Conservation (phyloP, 106 monocot genomes). For the Dendrobium nobile region DNA sequence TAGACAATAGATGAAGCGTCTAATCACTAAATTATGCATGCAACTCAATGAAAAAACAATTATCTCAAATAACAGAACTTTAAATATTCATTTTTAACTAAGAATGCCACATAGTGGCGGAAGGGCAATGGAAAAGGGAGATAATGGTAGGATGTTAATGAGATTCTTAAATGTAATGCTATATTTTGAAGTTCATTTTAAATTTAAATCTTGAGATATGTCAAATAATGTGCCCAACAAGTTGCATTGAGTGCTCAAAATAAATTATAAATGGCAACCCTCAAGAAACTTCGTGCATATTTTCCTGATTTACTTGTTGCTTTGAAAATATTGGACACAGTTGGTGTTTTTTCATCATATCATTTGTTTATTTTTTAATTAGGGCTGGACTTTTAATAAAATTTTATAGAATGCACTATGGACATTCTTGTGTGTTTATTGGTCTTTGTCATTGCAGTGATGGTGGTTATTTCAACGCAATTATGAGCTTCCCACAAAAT, state of each 20-base stretch:
- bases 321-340: neutral
- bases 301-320: neutral
- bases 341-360: neutral
- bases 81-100: neutral
- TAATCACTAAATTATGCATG: neutral
- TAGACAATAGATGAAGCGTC: neutral
- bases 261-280: neutral
- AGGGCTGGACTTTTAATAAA: neutral
- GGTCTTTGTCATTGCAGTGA: conserved; percentile 29
- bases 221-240: neutral
- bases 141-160: neutral
- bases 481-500: conserved; percentile 62
- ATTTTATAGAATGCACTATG: neutral
- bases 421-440: neutral
- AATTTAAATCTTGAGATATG: neutral
- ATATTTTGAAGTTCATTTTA: neutral
- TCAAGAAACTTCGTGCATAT: neutral
- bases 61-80: neutral
- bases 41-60: neutral
- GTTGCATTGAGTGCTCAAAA: neutral
- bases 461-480: conserved; percentile 67
- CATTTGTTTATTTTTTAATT: neutral
- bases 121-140: neutral
- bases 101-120: neutral
- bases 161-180: neutral